Conservation (phyloP, 306 rosid species). For the Dalbergia cochinchinensis region DNA sequence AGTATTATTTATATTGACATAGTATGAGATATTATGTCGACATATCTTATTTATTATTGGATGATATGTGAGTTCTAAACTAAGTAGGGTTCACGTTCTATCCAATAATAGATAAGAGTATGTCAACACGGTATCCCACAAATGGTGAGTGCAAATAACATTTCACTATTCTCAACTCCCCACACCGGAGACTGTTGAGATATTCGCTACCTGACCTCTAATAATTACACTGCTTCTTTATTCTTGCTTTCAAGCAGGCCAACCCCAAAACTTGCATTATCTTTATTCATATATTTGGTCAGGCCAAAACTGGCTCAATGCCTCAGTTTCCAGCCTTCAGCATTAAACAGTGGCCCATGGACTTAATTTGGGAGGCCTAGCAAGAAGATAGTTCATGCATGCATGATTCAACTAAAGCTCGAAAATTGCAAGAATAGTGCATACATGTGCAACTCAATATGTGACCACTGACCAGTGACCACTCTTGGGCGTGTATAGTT, state of each 20-base stretch:
- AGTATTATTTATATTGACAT: too few species aligned
- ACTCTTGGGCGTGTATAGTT: conserved; percentile 22
- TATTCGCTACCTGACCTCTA: conserved; percentile 23
- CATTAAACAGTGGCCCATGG: background rate
- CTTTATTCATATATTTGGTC: conserved; percentile 7
- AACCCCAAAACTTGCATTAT: conserved; percentile 10
- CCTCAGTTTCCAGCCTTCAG: conserved; percentile 16
- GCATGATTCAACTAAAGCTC: background rate
- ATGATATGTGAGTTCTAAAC: too few species aligned
- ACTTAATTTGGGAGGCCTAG: conserved; percentile 22
- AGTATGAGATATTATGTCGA: too few species aligned
- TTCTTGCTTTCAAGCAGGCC: conserved; percentile 25
- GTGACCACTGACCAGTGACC: conserved; percentile 37
- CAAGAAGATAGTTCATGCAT: background rate
- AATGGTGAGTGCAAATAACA: too few species aligned
- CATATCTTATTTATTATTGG: too few species aligned
- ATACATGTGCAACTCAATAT: background rate
- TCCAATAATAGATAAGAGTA: too few species aligned
- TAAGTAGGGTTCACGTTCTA: too few species aligned
- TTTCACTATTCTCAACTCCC: conserved; percentile 8
- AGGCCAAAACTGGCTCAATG: conserved; percentile 6
- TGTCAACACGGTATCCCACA: too few species aligned
- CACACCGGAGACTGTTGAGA: conserved; percentile 26
- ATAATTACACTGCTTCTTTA: conserved; percentile 27
- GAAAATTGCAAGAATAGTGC: background rate